Percentiles rank a stretch among this genome's conserved stretches.
phyloP scores from a whole-genome alignment of 305 asterid genomes.

The Galium porrigens region DNA sequence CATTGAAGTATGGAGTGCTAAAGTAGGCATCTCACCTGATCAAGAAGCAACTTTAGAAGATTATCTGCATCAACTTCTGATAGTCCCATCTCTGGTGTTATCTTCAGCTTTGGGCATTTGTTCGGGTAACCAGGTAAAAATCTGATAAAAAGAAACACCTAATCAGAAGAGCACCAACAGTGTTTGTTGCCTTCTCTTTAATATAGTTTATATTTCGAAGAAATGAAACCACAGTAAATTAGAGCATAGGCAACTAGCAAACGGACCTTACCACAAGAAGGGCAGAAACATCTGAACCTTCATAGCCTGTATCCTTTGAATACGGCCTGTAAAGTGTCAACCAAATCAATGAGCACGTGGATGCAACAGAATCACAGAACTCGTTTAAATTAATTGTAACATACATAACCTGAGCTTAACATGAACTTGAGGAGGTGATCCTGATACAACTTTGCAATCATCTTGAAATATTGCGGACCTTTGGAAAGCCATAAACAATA shows the following conservation, averaged over 20 bases:
- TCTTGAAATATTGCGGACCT: constrained; percentile 96
- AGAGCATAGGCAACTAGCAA: constrained; percentile 8
- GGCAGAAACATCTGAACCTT: constrained; percentile 70
- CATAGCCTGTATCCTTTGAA: constrained; percentile 81
- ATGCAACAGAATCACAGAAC: constrained; percentile 12
- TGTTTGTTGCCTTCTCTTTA: background rate
- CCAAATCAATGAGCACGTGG: constrained; percentile 23
- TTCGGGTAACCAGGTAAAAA: constrained; percentile 77
- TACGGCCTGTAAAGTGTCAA: constrained; percentile 66
- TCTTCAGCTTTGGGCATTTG: constrained; percentile 76
- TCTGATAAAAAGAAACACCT: constrained; percentile 28
- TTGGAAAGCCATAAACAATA: constrained; percentile 19
- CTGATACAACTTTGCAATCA: constrained; percentile 60
- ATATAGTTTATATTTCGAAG: background rate
- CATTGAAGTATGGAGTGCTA: too few relatives aligned
- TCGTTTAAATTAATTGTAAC: constrained; percentile 9
- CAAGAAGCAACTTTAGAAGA: constrained; percentile 71
- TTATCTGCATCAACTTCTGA: constrained; percentile 51
- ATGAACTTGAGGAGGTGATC: constrained; percentile 54
- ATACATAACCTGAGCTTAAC: constrained; percentile 67
- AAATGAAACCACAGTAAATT: background rate
- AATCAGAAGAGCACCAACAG: constrained; percentile 13
- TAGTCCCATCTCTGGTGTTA: constrained; percentile 72
- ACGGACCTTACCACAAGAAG: constrained; percentile 73
- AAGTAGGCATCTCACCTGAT: constrained; percentile 43